These are phyloP conservation scores for Myxozyma kluyveri DNA, from an alignment of 805 yeast genomes.

Conservation along the genomic window DNA sequence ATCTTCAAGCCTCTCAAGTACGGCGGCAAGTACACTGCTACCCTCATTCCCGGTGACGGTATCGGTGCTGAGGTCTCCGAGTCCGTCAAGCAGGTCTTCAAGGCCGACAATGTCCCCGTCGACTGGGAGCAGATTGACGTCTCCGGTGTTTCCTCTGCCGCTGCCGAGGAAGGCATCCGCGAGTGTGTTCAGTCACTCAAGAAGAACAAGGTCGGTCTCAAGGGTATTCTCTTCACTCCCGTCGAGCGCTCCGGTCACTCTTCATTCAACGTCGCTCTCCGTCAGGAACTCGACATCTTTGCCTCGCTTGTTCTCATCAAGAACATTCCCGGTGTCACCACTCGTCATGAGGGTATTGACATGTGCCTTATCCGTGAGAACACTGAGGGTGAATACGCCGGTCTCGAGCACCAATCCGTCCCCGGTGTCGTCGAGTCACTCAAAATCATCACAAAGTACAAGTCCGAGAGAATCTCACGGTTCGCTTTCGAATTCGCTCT, in stretches of 20 bases:
- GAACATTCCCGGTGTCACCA: constrained; percentile 89
- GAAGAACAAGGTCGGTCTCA: constrained; percentile 95
- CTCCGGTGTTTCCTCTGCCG: constrained; percentile 64
- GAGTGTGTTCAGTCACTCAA: constrained; percentile 74
- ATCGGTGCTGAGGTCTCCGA: constrained; percentile 94
- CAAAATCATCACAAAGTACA: constrained; percentile 89
- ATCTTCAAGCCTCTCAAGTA: constrained; percentile 78
- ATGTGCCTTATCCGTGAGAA: constrained; percentile 96
- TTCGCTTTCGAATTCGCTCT: constrained; percentile 95
- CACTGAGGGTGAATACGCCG: constrained; percentile 99
- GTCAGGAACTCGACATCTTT: constrained; percentile 93
- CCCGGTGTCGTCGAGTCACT: constrained; percentile 95
- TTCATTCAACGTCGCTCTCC: constrained; percentile 89
- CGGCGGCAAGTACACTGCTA: constrained; percentile 92
- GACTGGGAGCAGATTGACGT: constrained; percentile 77
- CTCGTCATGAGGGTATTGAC: constrained; percentile 84
- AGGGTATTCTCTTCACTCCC: constrained; percentile 93
- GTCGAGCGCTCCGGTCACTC: constrained; percentile 72
- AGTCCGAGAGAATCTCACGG: constrained; percentile 95
- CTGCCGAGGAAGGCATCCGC: constrained; percentile 41
- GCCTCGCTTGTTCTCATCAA: constrained; percentile 94
- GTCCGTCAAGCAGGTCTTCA: constrained; percentile 86
- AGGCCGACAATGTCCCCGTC: constrained; percentile 82
- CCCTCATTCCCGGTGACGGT: constrained; percentile 97
- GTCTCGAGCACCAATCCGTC: constrained; percentile 94